Base-by-base conservation (phyloP, 2,329 filamentous ascomycete genomes). In the Rhynchosporium secalis region DNA sequence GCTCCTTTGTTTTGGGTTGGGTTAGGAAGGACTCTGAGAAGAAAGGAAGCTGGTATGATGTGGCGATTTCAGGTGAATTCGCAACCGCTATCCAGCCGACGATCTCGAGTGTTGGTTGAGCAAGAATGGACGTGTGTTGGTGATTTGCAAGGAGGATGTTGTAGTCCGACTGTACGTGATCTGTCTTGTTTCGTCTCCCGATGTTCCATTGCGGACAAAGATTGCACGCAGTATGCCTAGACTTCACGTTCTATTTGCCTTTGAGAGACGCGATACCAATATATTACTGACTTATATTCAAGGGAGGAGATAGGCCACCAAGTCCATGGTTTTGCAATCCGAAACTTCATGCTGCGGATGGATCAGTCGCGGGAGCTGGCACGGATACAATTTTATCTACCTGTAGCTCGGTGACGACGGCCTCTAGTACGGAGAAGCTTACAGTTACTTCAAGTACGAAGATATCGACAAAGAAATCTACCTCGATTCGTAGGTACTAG, bases 261-360 rank as follows among this genome's bases (percentile, higher is more conserved):
- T 36, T 36, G 33, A 10, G 9, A 36, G 33, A 36, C 33, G 33
- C 1, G 33, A 36, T 36, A 36, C 33, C 33, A 10, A 36, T 6
- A 36, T 36, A 10, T 36, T 38, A 20, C 38, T 60, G 43, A 56
- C 31, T 47, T 8, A n/a, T 8, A 12, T 10, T n/a, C 15, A 29
- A 61, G 58, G 51, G 49, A n/a, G 38, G 15, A 4, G 45, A 51
- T 36, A 56, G 47, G 47, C 58, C 51, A 28, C 58, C 58, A 1
- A 61, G 40, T 26, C 58, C 58, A 6, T 61, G 58, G 58, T 40
- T 46, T 20, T 61, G 58, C 45, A 33, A 61, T 9, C 47, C 48
- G 33, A 61, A 36, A 31, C 29, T 60, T 13, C 54, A 56, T 26
- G 54, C 54, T 33, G 29, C 9, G 13, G 54, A 56, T 26, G 54